Evolutionary conservation across 1,139 yeast genomes (phyloP).

Genomic region (Debaryomycetaceae sp.): DNA sequence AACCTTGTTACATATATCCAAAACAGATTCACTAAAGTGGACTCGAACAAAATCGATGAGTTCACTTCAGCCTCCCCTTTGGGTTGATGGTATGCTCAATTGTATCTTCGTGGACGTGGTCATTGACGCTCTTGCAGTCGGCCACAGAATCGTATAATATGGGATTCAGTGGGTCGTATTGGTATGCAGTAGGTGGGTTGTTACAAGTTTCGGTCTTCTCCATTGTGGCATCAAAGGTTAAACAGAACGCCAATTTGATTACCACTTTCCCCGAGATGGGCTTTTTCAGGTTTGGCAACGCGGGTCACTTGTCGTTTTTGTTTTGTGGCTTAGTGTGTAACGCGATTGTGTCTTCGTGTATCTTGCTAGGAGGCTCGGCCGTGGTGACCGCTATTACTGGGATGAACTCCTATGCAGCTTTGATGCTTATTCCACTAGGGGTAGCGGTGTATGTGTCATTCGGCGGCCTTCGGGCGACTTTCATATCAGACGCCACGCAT

Average conservation of each 20-base stretch:
- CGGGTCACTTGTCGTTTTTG: conserved; percentile 32
- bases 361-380: conserved; percentile 35
- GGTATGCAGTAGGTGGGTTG: conserved; percentile 33
- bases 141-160: conserved; percentile 19
- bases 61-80: conserved; percentile 33
- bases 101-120: conserved; percentile 36
- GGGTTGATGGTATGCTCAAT: conserved; percentile 31
- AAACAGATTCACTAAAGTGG: conserved; percentile 21
- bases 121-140: conserved; percentile 30
- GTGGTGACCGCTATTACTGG: conserved; percentile 34
- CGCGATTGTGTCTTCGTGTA: conserved; percentile 32
- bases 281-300: conserved; percentile 30
- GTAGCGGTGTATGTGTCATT: conserved; percentile 39
- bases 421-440: conserved; percentile 32
- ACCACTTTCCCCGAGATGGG: conserved; percentile 40
- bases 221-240: conserved; percentile 32
- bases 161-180: conserved; percentile 26
- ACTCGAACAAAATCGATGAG: conserved; percentile 28
- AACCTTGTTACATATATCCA: conserved; percentile 25
- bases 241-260: conserved; percentile 33
- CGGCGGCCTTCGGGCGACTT: conserved; percentile 46
- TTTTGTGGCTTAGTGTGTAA: conserved; percentile 36
- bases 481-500: conserved; percentile 44
- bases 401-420: conserved; percentile 31
- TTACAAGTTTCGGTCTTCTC: conserved; percentile 34